A percentile compares a stretch with the other conserved stretches of the same genome.
Conservation (phyloP, 2,329 filamentous ascomycete genomes). For the Pseudogymnoascus sp. region DNA sequence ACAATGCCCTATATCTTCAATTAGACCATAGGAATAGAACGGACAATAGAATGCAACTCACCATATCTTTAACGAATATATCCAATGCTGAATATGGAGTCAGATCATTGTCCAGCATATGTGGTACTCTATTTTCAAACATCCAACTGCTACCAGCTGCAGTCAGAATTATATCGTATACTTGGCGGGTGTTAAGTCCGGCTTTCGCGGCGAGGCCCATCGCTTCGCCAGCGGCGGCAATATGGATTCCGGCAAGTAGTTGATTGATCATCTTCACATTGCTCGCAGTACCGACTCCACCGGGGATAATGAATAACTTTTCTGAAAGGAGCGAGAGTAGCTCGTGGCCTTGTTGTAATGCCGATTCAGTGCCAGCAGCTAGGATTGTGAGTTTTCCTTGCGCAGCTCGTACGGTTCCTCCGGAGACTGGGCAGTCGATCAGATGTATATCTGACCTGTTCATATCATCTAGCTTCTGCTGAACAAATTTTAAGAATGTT, state of each 20-base stretch:
- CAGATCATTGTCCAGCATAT: conserved; percentile 29
- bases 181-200: conserved; percentile 38
- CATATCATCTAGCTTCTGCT: conserved; percentile 44
- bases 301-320: conserved; percentile 56
- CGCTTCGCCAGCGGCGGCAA: conserved; percentile 51
- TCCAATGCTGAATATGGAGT: conserved; percentile 29
- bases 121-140: neutral
- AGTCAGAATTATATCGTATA: conserved; percentile 1
- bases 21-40: neutral
- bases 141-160: neutral
- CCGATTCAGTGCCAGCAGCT: conserved; percentile 51
- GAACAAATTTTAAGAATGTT: conserved; percentile 54
- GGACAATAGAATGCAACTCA: conserved; percentile 14
- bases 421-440: conserved; percentile 66
- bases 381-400: conserved; percentile 70
- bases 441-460: conserved; percentile 56
- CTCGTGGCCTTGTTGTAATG: conserved; percentile 47
- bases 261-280: conserved; percentile 59
- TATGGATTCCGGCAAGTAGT: conserved; percentile 55
- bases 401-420: conserved; percentile 59
- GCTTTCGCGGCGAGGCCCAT: conserved; percentile 51
- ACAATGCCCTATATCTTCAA: conserved; percentile 16
- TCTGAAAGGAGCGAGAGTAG: conserved; percentile 55
- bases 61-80: conserved; percentile 32
- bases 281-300: conserved; percentile 51